phyloP scores from a whole-genome alignment of 768 basidiomycete species.

The Ramaria sp. region DNA sequence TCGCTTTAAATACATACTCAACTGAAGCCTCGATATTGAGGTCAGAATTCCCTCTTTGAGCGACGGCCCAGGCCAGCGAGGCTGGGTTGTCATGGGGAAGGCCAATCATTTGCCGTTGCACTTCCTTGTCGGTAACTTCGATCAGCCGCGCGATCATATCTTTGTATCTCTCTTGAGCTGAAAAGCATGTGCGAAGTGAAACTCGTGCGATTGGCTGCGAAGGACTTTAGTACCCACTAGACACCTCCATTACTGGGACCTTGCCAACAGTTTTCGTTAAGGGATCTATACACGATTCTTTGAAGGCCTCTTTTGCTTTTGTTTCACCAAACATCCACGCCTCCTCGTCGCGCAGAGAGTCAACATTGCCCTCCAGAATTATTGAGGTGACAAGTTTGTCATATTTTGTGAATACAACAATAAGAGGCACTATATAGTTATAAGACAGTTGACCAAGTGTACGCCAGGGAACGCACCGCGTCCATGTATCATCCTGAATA shows the following conservation, averaged over 20 bases:
- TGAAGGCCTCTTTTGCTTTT: background rate
- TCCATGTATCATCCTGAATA: conserved; percentile 16
- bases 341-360: background rate
- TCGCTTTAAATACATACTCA: conserved; percentile 7
- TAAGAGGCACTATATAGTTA: conserved; percentile 16
- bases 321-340: background rate
- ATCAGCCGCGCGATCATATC: background rate
- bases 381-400: conserved; percentile 16
- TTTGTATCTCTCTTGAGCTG: background rate
- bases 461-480: conserved; percentile 9
- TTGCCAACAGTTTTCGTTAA: background rate
- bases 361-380: background rate
- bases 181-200: background rate
- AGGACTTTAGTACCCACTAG: background rate
- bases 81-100: background rate
- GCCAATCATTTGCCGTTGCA: conserved; percentile 4
- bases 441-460: background rate
- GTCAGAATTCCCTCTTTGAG: conserved; percentile 10
- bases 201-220: background rate
- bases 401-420: conserved; percentile 25
- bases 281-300: background rate
- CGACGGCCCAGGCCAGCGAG: conserved; percentile 11
- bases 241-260: background rate
- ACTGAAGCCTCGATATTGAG: conserved; percentile 15
- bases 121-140: background rate